phyloP scores from a whole-genome alignment of 148 eudicot genomes.

The Diospyros lotus region DNA sequence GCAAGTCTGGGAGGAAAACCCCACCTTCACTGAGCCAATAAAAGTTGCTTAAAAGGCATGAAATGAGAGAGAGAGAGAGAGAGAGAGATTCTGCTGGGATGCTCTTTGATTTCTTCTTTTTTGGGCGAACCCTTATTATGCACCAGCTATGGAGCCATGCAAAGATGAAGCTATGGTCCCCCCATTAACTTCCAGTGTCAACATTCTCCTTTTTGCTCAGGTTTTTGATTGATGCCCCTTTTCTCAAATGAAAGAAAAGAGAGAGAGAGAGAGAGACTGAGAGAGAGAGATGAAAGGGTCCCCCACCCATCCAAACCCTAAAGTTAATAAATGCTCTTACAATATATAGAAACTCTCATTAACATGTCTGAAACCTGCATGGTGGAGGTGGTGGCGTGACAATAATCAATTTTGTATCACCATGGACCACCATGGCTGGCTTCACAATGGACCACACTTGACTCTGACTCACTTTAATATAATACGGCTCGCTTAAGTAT shows the following conservation, averaged over 20 bases:
- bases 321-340: constrained; percentile 25
- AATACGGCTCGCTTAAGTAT: no score
- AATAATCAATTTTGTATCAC: constrained; percentile 24
- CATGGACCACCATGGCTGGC: constrained; percentile 18
- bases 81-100: neutral
- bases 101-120: neutral
- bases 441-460: constrained; percentile 18
- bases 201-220: constrained; percentile 13
- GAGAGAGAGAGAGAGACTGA: neutral
- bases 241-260: neutral
- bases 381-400: constrained; percentile 31
- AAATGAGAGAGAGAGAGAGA: neutral
- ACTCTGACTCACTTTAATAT: neutral
- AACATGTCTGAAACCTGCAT: constrained; percentile 25
- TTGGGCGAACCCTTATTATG: constrained; percentile 12
- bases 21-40: constrained; percentile 1
- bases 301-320: constrained; percentile 19
- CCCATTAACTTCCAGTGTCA: neutral
- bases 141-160: constrained; percentile 15
- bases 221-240: constrained; percentile 1
- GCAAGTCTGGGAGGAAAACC: constrained; percentile 1
- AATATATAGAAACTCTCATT: constrained; percentile 21
- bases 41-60: constrained; percentile 7
- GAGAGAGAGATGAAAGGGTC: constrained; percentile 5
- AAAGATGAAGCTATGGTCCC: constrained; percentile 12